Base-by-base conservation (phyloP, 164 flowering plant genomes). In the Nelumbo lutea region DNA sequence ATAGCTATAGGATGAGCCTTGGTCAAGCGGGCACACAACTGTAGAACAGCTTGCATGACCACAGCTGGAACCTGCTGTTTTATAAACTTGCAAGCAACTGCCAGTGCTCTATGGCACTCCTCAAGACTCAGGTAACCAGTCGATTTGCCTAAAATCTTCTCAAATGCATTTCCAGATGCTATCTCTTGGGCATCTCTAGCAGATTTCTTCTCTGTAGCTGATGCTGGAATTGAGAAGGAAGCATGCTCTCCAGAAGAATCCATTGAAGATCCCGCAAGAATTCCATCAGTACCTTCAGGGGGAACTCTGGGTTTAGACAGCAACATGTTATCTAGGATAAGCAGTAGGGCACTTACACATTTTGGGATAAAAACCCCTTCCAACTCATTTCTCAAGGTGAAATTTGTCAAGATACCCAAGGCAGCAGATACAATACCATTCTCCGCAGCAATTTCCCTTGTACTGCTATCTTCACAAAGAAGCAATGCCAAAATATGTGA, bases 41-140 rank as follows among this genome's bases (percentile, higher is more conserved):
- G 96, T 59, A 94, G 78, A 78, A 84, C 85, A 76, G 97, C 98
- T 75, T 91, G 98, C 97, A 91, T 94, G 65, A 86, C 80, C 72
- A 83, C 50, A 5, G 90, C 81, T 6, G 98, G 93, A 41, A 85
- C 91, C 75, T 87, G 90, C 62, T 83, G 86, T 74, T 87, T 91
- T 46, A 91, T 83, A 68, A 87, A 74, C 61, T 86, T 91, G 79
- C 93, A 88, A 58, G 86, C 85, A 77, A 91, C 69, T 9, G 15
- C 68, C 14, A 94, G 70, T 43, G 82, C 82, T 72, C 72, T 83
- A 11, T 77, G 82, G 77, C 97, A 73, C 82, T 94, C 97, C 64
- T 88, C 96, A 47, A 83, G 70, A 14, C 88, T 83, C 69, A 88
- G 69, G 79, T 83, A 87, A 52, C 97, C 97, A 62, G 97, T 88